Evolutionary conservation across 2,329 filamentous ascomycete species (phyloP).

Genomic region (Stachybotrys chartarum): DNA sequence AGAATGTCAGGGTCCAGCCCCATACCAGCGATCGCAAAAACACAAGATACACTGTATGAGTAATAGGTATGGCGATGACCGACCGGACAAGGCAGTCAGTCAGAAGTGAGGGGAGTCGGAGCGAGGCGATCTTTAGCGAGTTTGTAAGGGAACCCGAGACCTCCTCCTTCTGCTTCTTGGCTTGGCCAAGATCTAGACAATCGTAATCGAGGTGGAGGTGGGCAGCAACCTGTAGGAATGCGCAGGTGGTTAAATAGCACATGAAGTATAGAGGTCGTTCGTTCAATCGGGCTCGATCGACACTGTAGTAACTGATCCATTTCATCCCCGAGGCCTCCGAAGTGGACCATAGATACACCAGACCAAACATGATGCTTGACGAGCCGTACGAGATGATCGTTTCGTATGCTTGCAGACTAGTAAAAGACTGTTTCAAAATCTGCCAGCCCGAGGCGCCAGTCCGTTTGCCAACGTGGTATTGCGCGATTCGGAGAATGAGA

Average conservation of each 20-base stretch:
- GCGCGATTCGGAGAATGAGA: constrained; percentile 78
- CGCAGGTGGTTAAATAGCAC: constrained; percentile 61
- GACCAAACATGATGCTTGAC: constrained; percentile 73
- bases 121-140: constrained; percentile 26
- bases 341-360: constrained; percentile 71
- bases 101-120: constrained; percentile 32
- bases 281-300: constrained; percentile 71
- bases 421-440: constrained; percentile 51
- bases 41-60: constrained; percentile 52
- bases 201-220: constrained; percentile 74
- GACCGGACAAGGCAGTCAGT: constrained; percentile 31
- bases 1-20: constrained; percentile 62
- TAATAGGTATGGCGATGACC: constrained; percentile 32
- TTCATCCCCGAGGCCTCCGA: constrained; percentile 54
- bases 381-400: constrained; percentile 70
- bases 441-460: constrained; percentile 63
- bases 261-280: constrained; percentile 80
- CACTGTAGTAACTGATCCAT: constrained; percentile 65
- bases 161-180: constrained; percentile 16
- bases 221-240: constrained; percentile 57
- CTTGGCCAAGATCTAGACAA: constrained; percentile 40
- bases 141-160: constrained; percentile 15
- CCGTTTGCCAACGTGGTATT: constrained; percentile 68
- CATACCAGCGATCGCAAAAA: constrained; percentile 59
- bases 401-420: constrained; percentile 55